Evolutionary conservation across 2,329 filamentous ascomycete species (phyloP).

Genomic region (Pleurostoma richardsiae): DNA sequence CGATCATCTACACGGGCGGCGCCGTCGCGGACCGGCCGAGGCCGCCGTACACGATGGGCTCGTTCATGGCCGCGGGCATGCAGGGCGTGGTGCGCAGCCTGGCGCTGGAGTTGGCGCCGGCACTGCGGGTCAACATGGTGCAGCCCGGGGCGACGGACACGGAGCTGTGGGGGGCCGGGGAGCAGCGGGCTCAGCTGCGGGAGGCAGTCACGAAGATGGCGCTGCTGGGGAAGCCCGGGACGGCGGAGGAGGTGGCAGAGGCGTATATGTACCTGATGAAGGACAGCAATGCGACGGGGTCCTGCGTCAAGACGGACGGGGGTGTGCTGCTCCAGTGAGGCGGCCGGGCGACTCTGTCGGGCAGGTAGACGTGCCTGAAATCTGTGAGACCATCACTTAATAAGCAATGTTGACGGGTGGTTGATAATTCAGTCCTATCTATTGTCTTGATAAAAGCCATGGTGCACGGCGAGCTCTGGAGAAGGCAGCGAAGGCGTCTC

Average conservation of each 20-base stretch:
- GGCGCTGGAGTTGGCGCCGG: conserved; percentile 43
- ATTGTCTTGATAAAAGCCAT: too few species aligned
- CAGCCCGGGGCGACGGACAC: conserved; percentile 38
- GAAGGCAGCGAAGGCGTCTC: too few species aligned
- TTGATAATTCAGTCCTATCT: too few species aligned
- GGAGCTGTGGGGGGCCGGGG: conserved; percentile 24
- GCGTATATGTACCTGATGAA: conserved; percentile 9
- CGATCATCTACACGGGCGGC: conserved; percentile 44
- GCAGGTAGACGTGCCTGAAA: too few species aligned
- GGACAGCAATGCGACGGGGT: conserved; percentile 12
- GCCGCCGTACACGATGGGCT: conserved; percentile 28
- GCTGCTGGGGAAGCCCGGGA: conserved; percentile 2
- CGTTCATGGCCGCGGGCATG: conserved; percentile 34
- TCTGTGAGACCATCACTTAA: too few species aligned
- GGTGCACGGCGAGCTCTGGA: too few species aligned
- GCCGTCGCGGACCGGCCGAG: conserved; percentile 37
- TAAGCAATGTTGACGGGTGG: too few species aligned
- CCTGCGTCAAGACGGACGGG: conserved; percentile 2
- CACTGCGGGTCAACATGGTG: conserved; percentile 46
- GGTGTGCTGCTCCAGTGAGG: conserved; percentile 3
- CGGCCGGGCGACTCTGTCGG: too few species aligned
- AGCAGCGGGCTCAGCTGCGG: conserved; percentile 5
- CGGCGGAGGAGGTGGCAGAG: conserved; percentile 7
- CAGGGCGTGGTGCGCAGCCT: conserved; percentile 41
- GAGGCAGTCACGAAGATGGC: conserved; percentile 8